Evolutionary conservation across 2,329 filamentous ascomycete genomes (phyloP), one percentile per base, ranked within the genome.

Genomic region (Stromatinia cepivora): DNA sequence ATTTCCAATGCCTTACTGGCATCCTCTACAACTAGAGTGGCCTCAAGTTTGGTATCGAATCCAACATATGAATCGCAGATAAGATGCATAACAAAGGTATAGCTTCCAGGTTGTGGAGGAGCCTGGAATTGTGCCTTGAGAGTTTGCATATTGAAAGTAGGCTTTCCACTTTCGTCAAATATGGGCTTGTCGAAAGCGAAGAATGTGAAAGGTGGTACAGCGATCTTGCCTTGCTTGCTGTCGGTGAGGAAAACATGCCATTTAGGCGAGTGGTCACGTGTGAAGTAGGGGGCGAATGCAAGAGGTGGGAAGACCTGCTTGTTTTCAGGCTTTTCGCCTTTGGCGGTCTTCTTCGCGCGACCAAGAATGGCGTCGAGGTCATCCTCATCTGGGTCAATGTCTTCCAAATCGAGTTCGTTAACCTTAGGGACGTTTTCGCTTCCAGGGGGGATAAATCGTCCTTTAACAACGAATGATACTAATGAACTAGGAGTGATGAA

Each of bases 241-340:
- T 99, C 95, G 70, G 93, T 92, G 66, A 99, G 87, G 85, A 99
- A 98, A 59, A 97, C 88, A 77, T 97, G 90, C 94, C 94, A 99
- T 77, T 90, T 87, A 22, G 96, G 94, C 46, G 92, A 91, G 79
- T 97, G 90, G 76, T 97, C 92, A 71, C 93, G 91, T 42, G 93
- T 88, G 75, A 94, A 94, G 81, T 95, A 94, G 6, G 95, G 96
- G 11, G 95, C 94, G 76, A 93, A 91, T 17, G 92, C 90, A n/a
- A 97, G 86, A 56, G 94, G 93, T 28, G 94, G 92, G 72, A 93
- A 87, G 70, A 94, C 84, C 42, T 87, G 85, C 73, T 88, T 83
- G 76, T 89, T 86, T 61, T 87, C 85, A 70, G 86, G 79, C 76
- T 86, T 87, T 73, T 86, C 86, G 64, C 86, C 84, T 81, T 91